Percentiles rank a stretch among this genome's conserved stretches.
phyloP scores from a whole-genome alignment of 345 rosid genomes.

The Turritis glabra region DNA sequence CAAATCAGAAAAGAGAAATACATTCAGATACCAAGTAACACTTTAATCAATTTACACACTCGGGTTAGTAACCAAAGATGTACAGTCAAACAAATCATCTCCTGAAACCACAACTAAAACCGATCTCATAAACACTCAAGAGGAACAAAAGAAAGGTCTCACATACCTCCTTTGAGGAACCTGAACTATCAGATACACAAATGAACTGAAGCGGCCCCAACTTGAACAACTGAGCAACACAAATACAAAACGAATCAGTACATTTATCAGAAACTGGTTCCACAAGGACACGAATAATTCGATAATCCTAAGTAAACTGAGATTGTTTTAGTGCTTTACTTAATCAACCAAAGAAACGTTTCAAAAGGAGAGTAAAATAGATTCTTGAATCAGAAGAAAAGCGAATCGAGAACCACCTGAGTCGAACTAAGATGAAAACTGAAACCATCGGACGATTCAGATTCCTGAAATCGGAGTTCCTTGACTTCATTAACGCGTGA shows the following conservation, averaged over 20 bases:
- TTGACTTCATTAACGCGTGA: slow-evolving; percentile 40
- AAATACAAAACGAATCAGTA: background rate
- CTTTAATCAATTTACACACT: background rate
- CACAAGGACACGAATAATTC: too few species aligned
- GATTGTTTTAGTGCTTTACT: background rate
- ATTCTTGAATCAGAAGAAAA: background rate
- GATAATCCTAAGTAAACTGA: too few species aligned
- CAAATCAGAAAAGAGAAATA: background rate
- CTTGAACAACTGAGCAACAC: slow-evolving; percentile 63
- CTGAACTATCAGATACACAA: slow-evolving; percentile 55
- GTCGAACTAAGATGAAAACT: slow-evolving; percentile 46
- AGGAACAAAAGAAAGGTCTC: background rate
- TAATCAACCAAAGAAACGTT: too few species aligned
- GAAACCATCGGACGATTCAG: slow-evolving; percentile 40
- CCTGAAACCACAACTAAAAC: background rate
- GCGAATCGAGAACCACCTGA: slow-evolving; percentile 45
- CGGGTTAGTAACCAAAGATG: background rate
- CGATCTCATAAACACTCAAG: background rate
- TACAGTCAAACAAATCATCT: background rate
- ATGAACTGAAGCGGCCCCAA: slow-evolving; percentile 66
- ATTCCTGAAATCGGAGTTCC: slow-evolving; percentile 51
- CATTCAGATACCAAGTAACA: too few species aligned
- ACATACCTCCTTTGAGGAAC: slow-evolving; percentile 53
- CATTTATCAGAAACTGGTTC: background rate
- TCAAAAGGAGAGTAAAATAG: too few species aligned